phyloP scores from a whole-genome alignment of 2,329 filamentous ascomycete genomes.

The Calonectria pteridis region DNA sequence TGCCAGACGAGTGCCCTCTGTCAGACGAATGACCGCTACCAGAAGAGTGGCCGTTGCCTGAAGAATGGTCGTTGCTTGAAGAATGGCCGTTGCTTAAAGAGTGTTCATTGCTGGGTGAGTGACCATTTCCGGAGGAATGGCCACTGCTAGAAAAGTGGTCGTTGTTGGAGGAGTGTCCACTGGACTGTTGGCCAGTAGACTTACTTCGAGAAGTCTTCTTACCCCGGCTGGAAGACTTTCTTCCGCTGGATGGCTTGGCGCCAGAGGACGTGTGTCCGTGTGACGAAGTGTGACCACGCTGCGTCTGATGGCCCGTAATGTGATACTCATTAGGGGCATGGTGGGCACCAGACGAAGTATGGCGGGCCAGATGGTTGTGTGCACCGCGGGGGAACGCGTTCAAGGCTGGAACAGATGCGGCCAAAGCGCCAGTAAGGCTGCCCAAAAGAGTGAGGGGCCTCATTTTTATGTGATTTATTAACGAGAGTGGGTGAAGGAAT shows the following conservation, averaged over 20 bases:
- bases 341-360: not conserved
- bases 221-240: not conserved
- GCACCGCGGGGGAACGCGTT: not conserved
- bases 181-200: not conserved
- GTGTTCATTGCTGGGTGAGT: not conserved
- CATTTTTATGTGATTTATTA: not conserved
- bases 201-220: not conserved
- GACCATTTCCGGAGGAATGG: not conserved
- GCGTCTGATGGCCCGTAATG: not conserved
- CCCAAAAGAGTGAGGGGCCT: conserved; percentile 10
- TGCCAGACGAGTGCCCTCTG: not conserved
- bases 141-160: not conserved
- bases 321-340: not conserved
- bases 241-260: not conserved
- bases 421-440: not conserved
- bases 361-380: conserved; percentile 1
- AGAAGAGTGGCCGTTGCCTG: not conserved
- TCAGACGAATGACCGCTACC: not conserved
- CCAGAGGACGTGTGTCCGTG: not conserved
- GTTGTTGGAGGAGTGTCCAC: not conserved
- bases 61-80: not conserved
- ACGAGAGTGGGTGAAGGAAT: not conserved
- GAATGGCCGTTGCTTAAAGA: not conserved
- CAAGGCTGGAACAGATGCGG: conserved; percentile 3
- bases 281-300: not conserved